Base-by-base conservation (phyloP, 78 protist species). In the Chrysochromulina parva region DNA sequence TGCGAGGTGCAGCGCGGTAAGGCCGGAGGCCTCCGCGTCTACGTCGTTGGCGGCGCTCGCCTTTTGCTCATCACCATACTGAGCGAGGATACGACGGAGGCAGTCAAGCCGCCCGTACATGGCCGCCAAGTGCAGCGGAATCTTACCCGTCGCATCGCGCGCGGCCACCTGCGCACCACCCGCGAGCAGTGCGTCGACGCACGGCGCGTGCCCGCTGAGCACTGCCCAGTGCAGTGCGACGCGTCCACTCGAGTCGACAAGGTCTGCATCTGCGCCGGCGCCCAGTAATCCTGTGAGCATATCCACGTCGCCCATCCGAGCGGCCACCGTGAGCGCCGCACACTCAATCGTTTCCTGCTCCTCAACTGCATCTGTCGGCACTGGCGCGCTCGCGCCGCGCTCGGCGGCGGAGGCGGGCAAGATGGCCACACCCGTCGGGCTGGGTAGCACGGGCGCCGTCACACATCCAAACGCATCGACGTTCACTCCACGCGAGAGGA, bases 311-410 rank as follows among this genome's bases (percentile, higher is more conserved):
- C 60, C 89, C 59, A 0, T 0, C 55, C 20, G 20, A 55, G 89
- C 89, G 6, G 89, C 89, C 47, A 59, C 57, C 28, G 47, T 57
- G 26, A 85, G 76, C 26, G 89, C 89, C 20, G 76, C 0, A 55
- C 89, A 19, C 89, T 53, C 62, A 48, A 53, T 47, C 9, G 48
- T 0, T 13, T 11, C n/a, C 47, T 14, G 28, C 26, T 2, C 22
- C 11, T 17, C 62, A 17, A 13, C 60, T 10, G 1, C 86, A 0
- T 53, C 24, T 38, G 38, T 38, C 38, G 38, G 38, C 38, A 0
- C 38, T 38, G 38, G 38, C 38, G 38, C 38, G 38, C 38, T 38
- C 38, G 38, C 38, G 38, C 38, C 38, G 38, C 38, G 38, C 38
- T 38, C 38, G 38, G 38, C 38, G 38, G 38, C 38, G 38, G 38